phyloP scores from a whole-genome alignment of 2,329 filamentous ascomycete genomes.

The Colletotrichum sp. region DNA sequence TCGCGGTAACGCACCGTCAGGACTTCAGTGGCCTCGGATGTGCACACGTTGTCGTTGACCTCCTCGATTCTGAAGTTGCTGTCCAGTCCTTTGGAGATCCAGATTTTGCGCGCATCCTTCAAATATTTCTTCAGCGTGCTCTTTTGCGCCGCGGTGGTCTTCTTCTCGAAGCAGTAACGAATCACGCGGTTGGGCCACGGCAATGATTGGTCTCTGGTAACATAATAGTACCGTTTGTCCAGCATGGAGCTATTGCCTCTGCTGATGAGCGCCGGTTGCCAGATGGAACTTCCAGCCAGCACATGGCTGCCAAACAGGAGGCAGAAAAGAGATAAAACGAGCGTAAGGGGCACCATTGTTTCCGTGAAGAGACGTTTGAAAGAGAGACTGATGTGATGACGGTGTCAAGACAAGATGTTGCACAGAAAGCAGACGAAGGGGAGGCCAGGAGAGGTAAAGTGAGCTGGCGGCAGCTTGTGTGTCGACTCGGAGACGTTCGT shows the following conservation, averaged over 20 bases:
- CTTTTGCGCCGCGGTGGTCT: neutral
- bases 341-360: neutral
- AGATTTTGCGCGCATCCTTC: neutral
- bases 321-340: neutral
- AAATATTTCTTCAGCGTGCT: neutral
- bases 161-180: neutral
- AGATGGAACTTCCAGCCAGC: neutral
- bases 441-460: neutral
- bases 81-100: neutral
- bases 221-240: neutral
- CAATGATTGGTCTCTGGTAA: too few species aligned
- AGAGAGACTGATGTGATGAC: neutral
- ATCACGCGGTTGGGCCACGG: neutral
- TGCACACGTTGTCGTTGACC: neutral
- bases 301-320: neutral
- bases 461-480: neutral
- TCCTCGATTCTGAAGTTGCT: conserved; percentile 19
- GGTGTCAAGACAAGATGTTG: neutral
- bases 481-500: neutral
- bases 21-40: neutral
- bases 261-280: neutral
- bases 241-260: neutral
- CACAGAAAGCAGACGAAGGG: neutral
- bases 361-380: neutral
- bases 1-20: neutral